Base-by-base conservation (phyloP, 352 stramenopile species). In the Lagenidium sp. region DNA sequence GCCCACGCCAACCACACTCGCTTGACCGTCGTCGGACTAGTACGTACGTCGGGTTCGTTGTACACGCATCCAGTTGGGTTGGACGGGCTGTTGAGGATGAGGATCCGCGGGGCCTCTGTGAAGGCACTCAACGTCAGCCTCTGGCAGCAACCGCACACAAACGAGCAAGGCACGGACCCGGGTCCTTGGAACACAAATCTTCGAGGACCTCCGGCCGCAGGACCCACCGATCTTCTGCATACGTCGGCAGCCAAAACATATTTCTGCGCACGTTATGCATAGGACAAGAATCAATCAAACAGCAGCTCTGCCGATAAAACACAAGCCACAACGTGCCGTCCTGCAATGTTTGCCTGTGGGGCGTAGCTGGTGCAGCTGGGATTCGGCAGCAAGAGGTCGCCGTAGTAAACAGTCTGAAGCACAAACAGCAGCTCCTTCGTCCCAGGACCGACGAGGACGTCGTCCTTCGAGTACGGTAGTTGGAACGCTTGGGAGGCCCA, bases 391-490 rank as follows among this genome's bases (percentile, higher is more conserved):
- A 94, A 36, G 11, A 94, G 32, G 32, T 94, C 82, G 30, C 79
- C 82, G 53, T 94, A 92, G 39, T 92, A 92, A 24, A 92, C 79
- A 0, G 76, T 92, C 53, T 94, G 82, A 18, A 94, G 59, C n/a
- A 94, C 77, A 37, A 91, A 94, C 4, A 94, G 53, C 10, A 94
- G 58, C 48, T 94, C 82, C 44, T 94, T 94, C 0, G 79, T 92
- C n/a, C 82, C 82, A n/a, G 82, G 82, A 4, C 82, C 82, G 3
- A 94, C 71, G 21, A 94, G 65, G 16, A 94, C 76, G 47, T 92
- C 78, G 32, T 94, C 77, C 18, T 62, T 58, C 4, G 70, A 75
- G 61, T 83, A 91, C 0, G 69, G 48, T 6, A 89, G 45, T 26
- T 81, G 57, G 12, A 92, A 44, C 12, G 58, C 61, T 42, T 68